These are phyloP conservation scores for Colletotrichum truncatum DNA, from an alignment of 2,329 filamentous ascomycete species.

Conservation along the genomic window DNA sequence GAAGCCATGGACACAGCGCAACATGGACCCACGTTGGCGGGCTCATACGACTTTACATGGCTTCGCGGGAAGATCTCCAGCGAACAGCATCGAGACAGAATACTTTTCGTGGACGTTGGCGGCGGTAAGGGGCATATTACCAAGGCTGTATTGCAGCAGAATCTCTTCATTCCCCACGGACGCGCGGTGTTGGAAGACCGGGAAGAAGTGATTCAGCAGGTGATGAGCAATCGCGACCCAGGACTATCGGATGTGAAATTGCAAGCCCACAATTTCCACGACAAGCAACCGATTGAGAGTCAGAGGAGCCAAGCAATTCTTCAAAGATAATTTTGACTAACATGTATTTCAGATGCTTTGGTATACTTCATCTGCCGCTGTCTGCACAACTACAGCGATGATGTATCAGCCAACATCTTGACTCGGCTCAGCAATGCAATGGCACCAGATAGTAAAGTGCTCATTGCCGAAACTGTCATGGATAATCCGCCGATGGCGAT, in stretches of 20 bases:
- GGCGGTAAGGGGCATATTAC: conserved; percentile 40
- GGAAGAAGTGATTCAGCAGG: conserved; percentile 25
- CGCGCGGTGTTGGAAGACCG: conserved; percentile 32
- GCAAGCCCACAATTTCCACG: conserved; percentile 31
- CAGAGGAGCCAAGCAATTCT: background rate
- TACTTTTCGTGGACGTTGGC: conserved; percentile 45
- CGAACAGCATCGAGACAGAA: background rate
- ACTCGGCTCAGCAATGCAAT: conserved; percentile 34
- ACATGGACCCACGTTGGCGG: background rate
- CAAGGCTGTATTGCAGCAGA: conserved; percentile 5
- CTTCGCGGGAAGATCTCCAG: conserved; percentile 27
- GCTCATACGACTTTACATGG: conserved; percentile 42
- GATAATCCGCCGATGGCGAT: conserved; percentile 33
- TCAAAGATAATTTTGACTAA: background rate
- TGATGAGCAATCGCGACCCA: background rate
- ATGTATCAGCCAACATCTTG: conserved; percentile 39
- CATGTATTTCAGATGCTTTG: conserved; percentile 38
- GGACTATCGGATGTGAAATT: background rate
- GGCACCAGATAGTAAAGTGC: conserved; percentile 39
- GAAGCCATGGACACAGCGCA: conserved; percentile 17
- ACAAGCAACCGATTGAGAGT: conserved; percentile 32
- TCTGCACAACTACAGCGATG: conserved; percentile 48
- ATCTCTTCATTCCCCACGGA: background rate
- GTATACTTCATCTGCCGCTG: conserved; percentile 46
- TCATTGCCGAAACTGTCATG: conserved; percentile 41